phyloP scores from a whole-genome alignment of 306 rosid species.

The Cajanus cajan region DNA sequence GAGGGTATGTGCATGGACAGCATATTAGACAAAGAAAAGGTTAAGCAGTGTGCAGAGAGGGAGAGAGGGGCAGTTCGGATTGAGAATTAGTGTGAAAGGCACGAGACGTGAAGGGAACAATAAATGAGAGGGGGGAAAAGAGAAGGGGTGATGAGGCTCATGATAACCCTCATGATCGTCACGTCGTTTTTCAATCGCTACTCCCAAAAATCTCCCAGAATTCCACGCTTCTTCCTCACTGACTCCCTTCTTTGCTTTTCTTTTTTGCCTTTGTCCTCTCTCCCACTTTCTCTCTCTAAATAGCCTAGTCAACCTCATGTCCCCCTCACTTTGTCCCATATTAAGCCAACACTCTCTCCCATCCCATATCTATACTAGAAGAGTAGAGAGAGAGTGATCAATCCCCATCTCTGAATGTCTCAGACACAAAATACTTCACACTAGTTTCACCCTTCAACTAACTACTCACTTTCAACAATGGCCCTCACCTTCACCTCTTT shows the following conservation, averaged over 20 bases:
- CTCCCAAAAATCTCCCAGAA: conserved; percentile 96
- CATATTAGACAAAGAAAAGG: conserved; percentile 45
- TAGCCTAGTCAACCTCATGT: conserved; percentile 61
- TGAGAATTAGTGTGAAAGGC: conserved; percentile 89
- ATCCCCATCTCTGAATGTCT: conserved; percentile 66
- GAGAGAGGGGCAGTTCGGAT: conserved; percentile 85
- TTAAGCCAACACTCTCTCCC: conserved; percentile 42
- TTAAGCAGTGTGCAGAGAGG: conserved; percentile 27
- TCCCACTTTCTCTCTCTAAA: conserved; percentile 18
- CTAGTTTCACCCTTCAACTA: conserved; percentile 32
- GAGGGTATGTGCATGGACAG: conserved; percentile 19
- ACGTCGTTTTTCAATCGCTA: conserved; percentile 86
- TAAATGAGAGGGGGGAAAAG: conserved; percentile 46
- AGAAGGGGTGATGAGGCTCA: conserved; percentile 65
- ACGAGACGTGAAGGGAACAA: conserved; percentile 58
- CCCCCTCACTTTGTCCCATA: conserved; percentile 54
- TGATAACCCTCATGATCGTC: conserved; percentile 96
- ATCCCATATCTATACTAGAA: not conserved
- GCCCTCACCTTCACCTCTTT: conserved; percentile 15
- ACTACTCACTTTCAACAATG: conserved; percentile 31
- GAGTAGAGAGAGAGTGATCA: conserved; percentile 41
- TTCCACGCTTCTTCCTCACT: conserved; percentile 54
- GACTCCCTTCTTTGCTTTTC: conserved; percentile 7
- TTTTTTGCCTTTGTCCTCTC: conserved; percentile 5
- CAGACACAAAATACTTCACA: conserved; percentile 41